A percentile compares a stretch with the other conserved stretches of the same genome.
These are phyloP conservation scores for Cladosporium colombiae DNA, from an alignment of 2,329 filamentous ascomycete species.

Conservation along the genomic window DNA sequence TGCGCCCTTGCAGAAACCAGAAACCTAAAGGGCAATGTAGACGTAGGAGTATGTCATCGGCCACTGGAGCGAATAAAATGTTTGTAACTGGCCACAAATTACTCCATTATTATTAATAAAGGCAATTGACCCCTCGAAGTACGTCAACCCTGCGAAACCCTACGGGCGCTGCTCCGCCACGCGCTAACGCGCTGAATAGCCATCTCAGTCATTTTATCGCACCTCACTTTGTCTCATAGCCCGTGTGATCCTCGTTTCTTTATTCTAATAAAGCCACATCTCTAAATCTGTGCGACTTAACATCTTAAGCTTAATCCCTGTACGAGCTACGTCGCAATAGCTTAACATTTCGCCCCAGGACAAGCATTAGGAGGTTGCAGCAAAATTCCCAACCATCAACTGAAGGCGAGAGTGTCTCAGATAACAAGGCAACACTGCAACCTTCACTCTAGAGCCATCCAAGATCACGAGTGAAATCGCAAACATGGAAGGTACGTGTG, in stretches of 20 bases:
- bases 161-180: not conserved
- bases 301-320: not conserved
- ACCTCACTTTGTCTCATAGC: slow-evolving; percentile 15
- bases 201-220: slow-evolving; percentile 15
- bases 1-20: not conserved
- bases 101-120: not conserved
- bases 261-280: not conserved
- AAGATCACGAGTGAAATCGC: slow-evolving; percentile 3
- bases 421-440: slow-evolving; percentile 1
- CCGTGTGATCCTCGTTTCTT: slow-evolving; percentile 8
- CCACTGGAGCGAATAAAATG: not conserved
- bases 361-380: not conserved
- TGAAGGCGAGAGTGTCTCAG: not conserved
- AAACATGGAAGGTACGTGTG: slow-evolving; percentile 20
- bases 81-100: not conserved
- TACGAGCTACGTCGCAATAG: not conserved
- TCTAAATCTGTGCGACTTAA: not conserved
- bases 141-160: not conserved
- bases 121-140: not conserved
- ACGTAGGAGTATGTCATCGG: not conserved
- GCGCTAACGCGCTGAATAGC: not conserved
- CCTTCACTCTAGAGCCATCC: not conserved
- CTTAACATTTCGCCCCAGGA: not conserved
- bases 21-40: not conserved
- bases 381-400: not conserved